Conservation (phyloP, 1,284 basidiomycete genomes). For the Inonotus hispidus region DNA sequence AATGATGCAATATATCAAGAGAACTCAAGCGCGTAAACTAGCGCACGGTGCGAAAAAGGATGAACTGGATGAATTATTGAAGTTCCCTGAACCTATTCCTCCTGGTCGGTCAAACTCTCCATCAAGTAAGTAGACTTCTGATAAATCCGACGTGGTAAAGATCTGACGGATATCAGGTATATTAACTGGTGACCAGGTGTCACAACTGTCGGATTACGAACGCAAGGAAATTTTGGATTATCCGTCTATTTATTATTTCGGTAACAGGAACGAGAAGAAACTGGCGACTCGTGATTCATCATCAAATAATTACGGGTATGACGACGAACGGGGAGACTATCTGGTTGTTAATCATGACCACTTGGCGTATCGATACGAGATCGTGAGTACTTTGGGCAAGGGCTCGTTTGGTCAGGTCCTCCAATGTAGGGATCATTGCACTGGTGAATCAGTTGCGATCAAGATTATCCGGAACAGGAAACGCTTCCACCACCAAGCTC, state of each 20-base stretch:
- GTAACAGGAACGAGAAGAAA: constrained; percentile 78
- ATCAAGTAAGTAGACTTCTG: constrained; percentile 46
- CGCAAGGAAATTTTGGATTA: constrained; percentile 89
- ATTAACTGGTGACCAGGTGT: constrained; percentile 54
- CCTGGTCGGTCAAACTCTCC: constrained; percentile 70
- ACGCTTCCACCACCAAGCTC: constrained; percentile 96
- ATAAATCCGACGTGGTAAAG: constrained; percentile 11
- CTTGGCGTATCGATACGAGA: constrained; percentile 93
- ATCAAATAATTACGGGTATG: constrained; percentile 92
- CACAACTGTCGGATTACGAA: constrained; percentile 80
- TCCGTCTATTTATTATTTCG: constrained; percentile 80
- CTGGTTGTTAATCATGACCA: constrained; percentile 89
- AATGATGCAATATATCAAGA: constrained; percentile 91
- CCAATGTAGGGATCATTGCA: constrained; percentile 93
- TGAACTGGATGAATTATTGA: constrained; percentile 84
- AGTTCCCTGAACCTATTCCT: constrained; percentile 86
- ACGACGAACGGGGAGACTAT: constrained; percentile 98
- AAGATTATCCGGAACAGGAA: constrained; percentile 99
- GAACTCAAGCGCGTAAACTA: constrained; percentile 85
- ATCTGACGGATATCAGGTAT: constrained; percentile 40
- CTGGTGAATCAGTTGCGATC: constrained; percentile 95
- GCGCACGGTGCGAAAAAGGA: constrained; percentile 79
- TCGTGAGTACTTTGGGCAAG: constrained; percentile 90
- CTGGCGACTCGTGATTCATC: constrained; percentile 65
- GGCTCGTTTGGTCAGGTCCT: constrained; percentile 98